Conservation (phyloP, 2,329 filamentous ascomycete species). For the Phialocephala subalpina region DNA sequence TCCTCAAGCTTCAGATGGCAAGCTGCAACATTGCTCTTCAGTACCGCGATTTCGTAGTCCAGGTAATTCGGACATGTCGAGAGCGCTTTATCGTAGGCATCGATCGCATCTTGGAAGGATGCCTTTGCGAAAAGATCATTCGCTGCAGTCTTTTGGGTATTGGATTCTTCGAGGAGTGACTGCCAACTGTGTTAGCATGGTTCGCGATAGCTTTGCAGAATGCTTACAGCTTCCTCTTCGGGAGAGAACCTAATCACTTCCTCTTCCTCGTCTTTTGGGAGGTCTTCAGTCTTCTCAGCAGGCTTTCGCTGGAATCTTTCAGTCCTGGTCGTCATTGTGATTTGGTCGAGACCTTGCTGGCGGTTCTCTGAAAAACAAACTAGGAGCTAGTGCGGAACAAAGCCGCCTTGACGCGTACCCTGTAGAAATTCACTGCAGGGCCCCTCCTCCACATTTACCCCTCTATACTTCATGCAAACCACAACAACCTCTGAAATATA, state of each 20-base stretch:
- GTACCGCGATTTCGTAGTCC: slow-evolving; percentile 86
- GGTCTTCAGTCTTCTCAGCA: slow-evolving; percentile 26
- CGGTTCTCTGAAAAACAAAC: slow-evolving; percentile 5
- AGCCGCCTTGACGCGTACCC: not conserved
- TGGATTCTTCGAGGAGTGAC: slow-evolving; percentile 75
- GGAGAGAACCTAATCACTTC: slow-evolving; percentile 48
- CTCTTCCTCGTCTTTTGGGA: slow-evolving; percentile 30
- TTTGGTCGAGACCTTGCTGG: slow-evolving; percentile 14
- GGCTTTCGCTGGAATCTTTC: slow-evolving; percentile 43
- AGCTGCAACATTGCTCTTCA: slow-evolving; percentile 88
- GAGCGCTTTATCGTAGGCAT: slow-evolving; percentile 83
- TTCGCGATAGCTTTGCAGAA: not conserved
- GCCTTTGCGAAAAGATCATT: slow-evolving; percentile 80
- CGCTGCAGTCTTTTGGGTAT: slow-evolving; percentile 75
- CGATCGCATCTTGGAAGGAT: slow-evolving; percentile 79
- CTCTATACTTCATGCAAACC: not conserved
- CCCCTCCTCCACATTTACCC: slow-evolving; percentile 20
- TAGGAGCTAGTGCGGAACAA: slow-evolving; percentile 2
- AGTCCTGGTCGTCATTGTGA: slow-evolving; percentile 42
- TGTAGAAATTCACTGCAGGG: slow-evolving; percentile 7
- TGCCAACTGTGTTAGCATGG: slow-evolving; percentile 42
- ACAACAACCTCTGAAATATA: not conserved
- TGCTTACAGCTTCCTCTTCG: slow-evolving; percentile 52
- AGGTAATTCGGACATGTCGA: slow-evolving; percentile 83
- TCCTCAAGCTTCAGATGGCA: slow-evolving; percentile 86